Percentiles rank a stretch among this genome's conserved stretches.
Evolutionary conservation across 139 green algal species (phyloP).

Genomic region (Chloropicon primus): DNA sequence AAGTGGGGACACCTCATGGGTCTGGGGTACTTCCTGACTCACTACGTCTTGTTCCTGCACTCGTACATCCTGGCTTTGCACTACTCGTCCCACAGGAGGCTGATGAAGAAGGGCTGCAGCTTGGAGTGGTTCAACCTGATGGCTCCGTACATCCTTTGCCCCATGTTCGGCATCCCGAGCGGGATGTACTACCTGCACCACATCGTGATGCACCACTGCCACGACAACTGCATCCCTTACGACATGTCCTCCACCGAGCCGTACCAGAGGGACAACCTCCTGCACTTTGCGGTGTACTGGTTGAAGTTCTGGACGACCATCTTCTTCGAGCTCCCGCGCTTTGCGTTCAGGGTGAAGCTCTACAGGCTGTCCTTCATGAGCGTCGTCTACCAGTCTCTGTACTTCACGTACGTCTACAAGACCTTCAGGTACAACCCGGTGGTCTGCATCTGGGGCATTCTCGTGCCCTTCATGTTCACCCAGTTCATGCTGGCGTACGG

Average conservation of each 20-base stretch:
- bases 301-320: constrained; percentile 32
- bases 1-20: constrained; percentile 22
- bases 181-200: constrained; percentile 73
- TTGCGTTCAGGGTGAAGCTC: constrained; percentile 26
- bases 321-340: constrained; percentile 57
- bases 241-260: constrained; percentile 71
- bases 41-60: constrained; percentile 53
- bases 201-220: constrained; percentile 74
- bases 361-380: constrained; percentile 13
- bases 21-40: constrained; percentile 27
- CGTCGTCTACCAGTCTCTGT: constrained; percentile 15
- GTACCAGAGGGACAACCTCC: constrained; percentile 53
- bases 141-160: constrained; percentile 31
- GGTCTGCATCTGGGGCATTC: constrained; percentile 49
- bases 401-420: constrained; percentile 7
- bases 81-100: constrained; percentile 43
- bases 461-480: constrained; percentile 52
- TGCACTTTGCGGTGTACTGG: constrained; percentile 65
- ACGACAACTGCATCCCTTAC: constrained; percentile 42
- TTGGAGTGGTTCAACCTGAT: constrained; percentile 28
- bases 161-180: constrained; percentile 51
- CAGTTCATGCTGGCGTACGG: constrained; percentile 72
- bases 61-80: constrained; percentile 64
- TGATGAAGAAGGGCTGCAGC: constrained; percentile 29
- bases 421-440: constrained; percentile 27